Base-by-base conservation (phyloP, 1,139 yeast species). In the Yamadazyma kanchanaburiensis region DNA sequence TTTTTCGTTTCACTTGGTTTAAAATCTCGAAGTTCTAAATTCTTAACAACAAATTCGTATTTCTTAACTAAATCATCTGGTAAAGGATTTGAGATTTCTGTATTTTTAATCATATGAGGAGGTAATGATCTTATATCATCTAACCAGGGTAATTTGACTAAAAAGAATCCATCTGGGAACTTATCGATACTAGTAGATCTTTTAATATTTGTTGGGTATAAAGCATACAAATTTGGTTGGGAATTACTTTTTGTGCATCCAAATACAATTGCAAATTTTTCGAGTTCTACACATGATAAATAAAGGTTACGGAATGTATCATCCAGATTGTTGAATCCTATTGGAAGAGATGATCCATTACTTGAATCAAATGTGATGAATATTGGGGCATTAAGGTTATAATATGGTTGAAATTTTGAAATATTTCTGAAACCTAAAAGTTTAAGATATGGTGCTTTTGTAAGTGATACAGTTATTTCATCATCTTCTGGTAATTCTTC, bases 231-330 rank as follows among this genome's bases (percentile, higher is more conserved):
- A 3, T 63, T 45, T 0, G 96, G 94, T 29, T 69, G 53, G 1
- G 87, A 58, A 38, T 65, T 67, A 28, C 54, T 59, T 36, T 80
- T 70, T 5, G 69, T 47, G 44, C 80, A 74, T 1, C 95, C 89
- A 78, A 88, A 85, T 2, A 83, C 71, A 7, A 91, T 56, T 0
- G 85, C 94, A 44, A 72, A 78, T 46, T 74, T 74, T 4, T 64
- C 47, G 29, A 71, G 61, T 30, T 64, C 64, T 3, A 61, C 49
- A 55, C 94, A 60, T 2, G 81, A 70, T 31, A 74, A 77, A 48
- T 77, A 84, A 6, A 91, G 59, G 0, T 89, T 70, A 1, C 84
- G 67, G 48, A 88, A 74, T 0, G 94, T 80, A 21, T 75, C 58
- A 14, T 69, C 63, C 0, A 96, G 85, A 12, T 89, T 84, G 12